phyloP scores from a whole-genome alignment of 352 stramenopile genomes.

The Phytopythium kandeliae region DNA sequence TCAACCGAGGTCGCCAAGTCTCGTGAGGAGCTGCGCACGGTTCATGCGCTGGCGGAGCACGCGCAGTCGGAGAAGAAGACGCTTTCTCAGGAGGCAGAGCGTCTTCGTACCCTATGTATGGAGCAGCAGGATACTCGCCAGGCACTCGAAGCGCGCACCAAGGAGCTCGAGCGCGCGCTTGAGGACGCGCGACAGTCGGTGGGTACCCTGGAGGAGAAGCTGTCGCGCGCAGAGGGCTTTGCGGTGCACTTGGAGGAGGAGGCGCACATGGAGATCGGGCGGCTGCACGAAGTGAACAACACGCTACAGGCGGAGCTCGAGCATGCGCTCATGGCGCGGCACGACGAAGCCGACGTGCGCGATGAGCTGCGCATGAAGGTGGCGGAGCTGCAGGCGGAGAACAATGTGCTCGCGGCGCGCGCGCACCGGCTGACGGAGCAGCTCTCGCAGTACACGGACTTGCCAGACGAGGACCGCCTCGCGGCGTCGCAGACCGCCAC shows the following conservation, averaged over 20 bases:
- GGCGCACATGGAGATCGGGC: conserved; percentile 53
- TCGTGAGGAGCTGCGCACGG: conserved; percentile 19
- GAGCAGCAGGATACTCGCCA: conserved; percentile 32
- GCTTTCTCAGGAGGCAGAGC: conserved; percentile 30
- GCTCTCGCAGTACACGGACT: conserved; percentile 77
- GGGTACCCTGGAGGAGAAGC: conserved; percentile 67
- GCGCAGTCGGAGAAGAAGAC: conserved; percentile 33
- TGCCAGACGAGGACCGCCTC: conserved; percentile 63
- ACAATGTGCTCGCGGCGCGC: conserved; percentile 76
- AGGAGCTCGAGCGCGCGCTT: conserved; percentile 48
- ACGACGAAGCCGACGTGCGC: conserved; percentile 57
- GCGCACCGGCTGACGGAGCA: conserved; percentile 76
- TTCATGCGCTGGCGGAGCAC: conserved; percentile 20
- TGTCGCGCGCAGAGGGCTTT: conserved; percentile 48
- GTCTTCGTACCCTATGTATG: conserved; percentile 12
- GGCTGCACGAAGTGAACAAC: conserved; percentile 51
- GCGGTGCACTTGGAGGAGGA: conserved; percentile 60
- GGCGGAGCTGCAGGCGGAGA: conserved; percentile 77
- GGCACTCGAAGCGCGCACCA: conserved; percentile 37
- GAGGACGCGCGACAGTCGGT: conserved; percentile 59
- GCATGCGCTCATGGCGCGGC: conserved; percentile 47
- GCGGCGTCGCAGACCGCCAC: conserved; percentile 45
- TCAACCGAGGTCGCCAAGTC: conserved; percentile 14
- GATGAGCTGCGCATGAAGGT: conserved; percentile 69
- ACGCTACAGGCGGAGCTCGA: conserved; percentile 62